phyloP scores from a whole-genome alignment of 495 filamentous ascomycete genomes.

The Penicillium psychrofluorescens region DNA sequence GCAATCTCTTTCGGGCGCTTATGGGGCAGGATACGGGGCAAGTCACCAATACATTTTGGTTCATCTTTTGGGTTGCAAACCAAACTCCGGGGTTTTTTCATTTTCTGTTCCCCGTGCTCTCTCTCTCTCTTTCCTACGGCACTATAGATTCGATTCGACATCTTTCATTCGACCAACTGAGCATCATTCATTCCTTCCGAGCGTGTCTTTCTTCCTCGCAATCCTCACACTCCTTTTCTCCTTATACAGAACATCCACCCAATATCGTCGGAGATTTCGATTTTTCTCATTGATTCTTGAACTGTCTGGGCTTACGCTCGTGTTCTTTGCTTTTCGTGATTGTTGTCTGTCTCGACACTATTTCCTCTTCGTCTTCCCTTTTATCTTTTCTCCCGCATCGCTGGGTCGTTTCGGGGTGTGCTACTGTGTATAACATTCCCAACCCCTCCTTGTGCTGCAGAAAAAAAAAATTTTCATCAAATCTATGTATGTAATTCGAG shows the following conservation, averaged over 20 bases:
- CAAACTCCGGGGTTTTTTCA: too few relatives aligned
- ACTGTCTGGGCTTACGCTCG: slow-evolving; percentile 1
- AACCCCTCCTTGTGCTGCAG: neutral
- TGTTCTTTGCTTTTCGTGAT: neutral
- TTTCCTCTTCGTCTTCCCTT: neutral
- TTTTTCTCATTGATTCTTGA: slow-evolving; percentile 9
- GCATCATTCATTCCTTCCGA: slow-evolving; percentile 8
- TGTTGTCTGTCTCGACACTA: neutral
- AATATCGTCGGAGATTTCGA: too few relatives aligned
- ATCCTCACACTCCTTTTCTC: neutral
- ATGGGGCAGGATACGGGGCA: slow-evolving; percentile 20
- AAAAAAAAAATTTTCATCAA: slow-evolving; percentile 14
- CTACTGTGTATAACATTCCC: neutral
- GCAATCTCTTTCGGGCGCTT: slow-evolving; percentile 29
- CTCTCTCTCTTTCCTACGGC: slow-evolving; percentile 3
- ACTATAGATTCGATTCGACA: slow-evolving; percentile 13
- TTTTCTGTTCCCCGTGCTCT: slow-evolving; percentile 4
- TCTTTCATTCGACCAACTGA: neutral
- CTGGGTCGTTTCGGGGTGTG: neutral
- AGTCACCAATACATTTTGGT: slow-evolving; percentile 20
- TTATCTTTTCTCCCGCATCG: neutral
- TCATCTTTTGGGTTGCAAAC: slow-evolving; percentile 14
- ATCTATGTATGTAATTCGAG: slow-evolving; percentile 22
- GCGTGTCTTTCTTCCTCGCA: slow-evolving; percentile 4
- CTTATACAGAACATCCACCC: too few relatives aligned